Percentiles rank a stretch among this genome's conserved stretches.
Evolutionary conservation across 768 basidiomycete genomes (phyloP).

Genomic region (Lentinula aciculospora): DNA sequence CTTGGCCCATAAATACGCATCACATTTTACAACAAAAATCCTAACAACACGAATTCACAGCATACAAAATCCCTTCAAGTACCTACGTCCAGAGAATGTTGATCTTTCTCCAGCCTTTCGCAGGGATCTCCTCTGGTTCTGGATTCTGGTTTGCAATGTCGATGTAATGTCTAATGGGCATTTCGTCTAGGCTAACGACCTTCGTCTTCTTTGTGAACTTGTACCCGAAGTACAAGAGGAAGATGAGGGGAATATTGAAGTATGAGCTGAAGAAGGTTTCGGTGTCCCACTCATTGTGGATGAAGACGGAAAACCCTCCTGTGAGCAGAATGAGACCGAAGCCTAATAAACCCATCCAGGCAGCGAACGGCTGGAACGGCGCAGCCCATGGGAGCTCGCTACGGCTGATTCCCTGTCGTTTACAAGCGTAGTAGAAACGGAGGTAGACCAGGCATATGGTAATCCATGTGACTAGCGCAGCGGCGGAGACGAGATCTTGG

Average conservation of each 20-base stretch:
- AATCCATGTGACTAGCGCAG: constrained; percentile 6
- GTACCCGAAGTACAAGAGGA: constrained; percentile 6
- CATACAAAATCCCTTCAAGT: not conserved
- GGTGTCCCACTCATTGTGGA: constrained; percentile 3
- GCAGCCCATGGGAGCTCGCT: constrained; percentile 19
- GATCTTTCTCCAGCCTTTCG: constrained; percentile 2
- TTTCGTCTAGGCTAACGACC: not conserved
- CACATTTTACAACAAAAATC: not conserved
- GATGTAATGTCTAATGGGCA: constrained; percentile 6
- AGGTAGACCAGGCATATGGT: constrained; percentile 4
- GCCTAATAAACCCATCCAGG: constrained; percentile 29
- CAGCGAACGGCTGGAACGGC: constrained; percentile 32
- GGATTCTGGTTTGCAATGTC: constrained; percentile 7
- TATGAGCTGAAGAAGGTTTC: constrained; percentile 4
- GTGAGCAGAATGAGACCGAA: constrained; percentile 29
- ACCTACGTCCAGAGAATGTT: constrained; percentile 6
- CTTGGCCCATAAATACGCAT: not conserved
- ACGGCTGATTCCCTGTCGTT: constrained; percentile 14
- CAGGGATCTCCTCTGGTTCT: not conserved
- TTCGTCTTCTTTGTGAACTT: constrained; percentile 6
- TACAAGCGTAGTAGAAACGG: constrained; percentile 6
- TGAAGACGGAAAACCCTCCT: constrained; percentile 19
- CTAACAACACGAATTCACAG: not conserved
- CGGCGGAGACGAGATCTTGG: constrained; percentile 1
- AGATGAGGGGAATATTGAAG: constrained; percentile 9